A percentile compares a stretch with the other conserved stretches of the same genome.
These are phyloP conservation scores for Acrodontium crateriforme DNA, from an alignment of 2,329 filamentous ascomycete species.

Conservation along the genomic window DNA sequence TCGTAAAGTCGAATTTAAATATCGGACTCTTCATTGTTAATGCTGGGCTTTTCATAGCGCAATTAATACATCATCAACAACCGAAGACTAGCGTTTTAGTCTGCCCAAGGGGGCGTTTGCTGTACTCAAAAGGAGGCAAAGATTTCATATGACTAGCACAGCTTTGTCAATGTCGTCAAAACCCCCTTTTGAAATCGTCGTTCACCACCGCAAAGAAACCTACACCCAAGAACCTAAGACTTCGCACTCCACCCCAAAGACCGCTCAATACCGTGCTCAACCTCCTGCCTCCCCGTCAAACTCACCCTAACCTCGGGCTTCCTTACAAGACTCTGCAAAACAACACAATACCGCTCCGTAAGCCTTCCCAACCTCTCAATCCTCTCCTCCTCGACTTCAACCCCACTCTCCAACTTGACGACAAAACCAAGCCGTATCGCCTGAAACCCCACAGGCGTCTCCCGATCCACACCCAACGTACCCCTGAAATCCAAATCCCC, in stretches of 20 bases:
- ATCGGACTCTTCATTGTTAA: no score
- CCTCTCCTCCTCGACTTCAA: conserved; percentile 27
- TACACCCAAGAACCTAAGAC: no score
- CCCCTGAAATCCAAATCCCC: conserved; percentile 37
- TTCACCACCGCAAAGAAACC: conserved; percentile 2
- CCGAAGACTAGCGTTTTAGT: no score
- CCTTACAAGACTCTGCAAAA: conserved; percentile 27
- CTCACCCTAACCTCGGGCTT: conserved; percentile 24
- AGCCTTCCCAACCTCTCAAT: conserved; percentile 33
- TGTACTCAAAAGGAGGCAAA: no score
- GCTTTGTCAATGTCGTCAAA: no score
- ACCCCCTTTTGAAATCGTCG: no score
- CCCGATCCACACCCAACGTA: conserved; percentile 34
- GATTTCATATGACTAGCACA: no score
- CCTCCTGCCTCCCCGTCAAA: conserved; percentile 15
- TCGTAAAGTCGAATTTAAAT: no score
- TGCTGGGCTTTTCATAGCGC: no score
- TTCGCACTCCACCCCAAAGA: conserved; percentile 13
- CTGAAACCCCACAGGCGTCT: conserved; percentile 34
- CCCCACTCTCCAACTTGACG: conserved; percentile 24
- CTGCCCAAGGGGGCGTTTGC: no score
- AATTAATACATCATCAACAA: no score
- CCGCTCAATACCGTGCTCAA: conserved; percentile 17
- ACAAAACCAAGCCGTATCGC: conserved; percentile 32
- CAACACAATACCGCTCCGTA: conserved; percentile 38